Conservation (phyloP, 179 eudicot species). For the Nepenthes alata region DNA sequence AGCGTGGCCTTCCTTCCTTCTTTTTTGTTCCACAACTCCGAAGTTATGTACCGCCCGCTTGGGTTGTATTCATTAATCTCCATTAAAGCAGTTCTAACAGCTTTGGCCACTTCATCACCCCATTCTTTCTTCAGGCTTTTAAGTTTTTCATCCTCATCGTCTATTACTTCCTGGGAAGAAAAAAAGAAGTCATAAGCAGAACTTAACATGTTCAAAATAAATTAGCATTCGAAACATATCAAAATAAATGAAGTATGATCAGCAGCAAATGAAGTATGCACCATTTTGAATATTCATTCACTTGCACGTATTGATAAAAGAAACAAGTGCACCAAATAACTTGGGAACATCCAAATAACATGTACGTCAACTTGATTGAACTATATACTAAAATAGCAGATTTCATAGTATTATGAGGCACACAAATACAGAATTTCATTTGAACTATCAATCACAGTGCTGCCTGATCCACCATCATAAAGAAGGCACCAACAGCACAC, state of each 20-base stretch:
- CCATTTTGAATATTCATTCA: no score
- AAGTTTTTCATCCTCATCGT: constrained; percentile 30
- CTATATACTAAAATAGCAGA: no score
- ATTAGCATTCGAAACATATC: not conserved
- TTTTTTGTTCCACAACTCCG: constrained; percentile 37
- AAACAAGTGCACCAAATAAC: no score
- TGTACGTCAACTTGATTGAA: no score
- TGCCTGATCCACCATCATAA: no score
- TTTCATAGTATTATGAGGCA: no score
- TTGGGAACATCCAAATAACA: no score
- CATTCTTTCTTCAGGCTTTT: constrained; percentile 26
- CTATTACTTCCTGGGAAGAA: constrained; percentile 28
- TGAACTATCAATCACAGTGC: no score
- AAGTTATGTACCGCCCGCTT: constrained; percentile 39
- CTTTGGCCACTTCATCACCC: constrained; percentile 32
- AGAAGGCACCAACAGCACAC: no score
- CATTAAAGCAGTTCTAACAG: constrained; percentile 31
- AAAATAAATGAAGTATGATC: not conserved
- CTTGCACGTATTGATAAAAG: no score
- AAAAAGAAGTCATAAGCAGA: not conserved
- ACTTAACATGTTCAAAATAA: not conserved
- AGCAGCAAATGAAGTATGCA: no score
- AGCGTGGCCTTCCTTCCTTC: constrained; percentile 39
- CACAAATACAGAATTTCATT: no score
- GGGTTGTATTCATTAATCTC: constrained; percentile 48